Conservation (phyloP, 1,284 basidiomycete species). For the Ceratobasidium sp. region DNA sequence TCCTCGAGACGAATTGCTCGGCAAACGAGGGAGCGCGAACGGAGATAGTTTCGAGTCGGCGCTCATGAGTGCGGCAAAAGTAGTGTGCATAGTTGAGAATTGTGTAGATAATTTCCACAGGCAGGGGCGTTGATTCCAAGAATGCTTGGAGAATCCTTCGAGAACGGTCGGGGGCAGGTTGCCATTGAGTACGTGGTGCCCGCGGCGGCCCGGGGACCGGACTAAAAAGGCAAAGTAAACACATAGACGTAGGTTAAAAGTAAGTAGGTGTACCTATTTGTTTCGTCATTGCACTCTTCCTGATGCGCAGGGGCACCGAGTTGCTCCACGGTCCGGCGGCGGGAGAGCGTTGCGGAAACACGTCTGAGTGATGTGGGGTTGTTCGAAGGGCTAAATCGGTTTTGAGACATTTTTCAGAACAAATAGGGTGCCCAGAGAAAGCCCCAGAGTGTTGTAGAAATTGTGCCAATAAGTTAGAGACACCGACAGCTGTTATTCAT, state of each 20-base stretch:
- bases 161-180: slow-evolving; percentile 22
- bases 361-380: neutral
- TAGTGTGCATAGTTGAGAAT: slow-evolving; percentile 33
- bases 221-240: neutral
- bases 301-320: neutral
- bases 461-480: neutral
- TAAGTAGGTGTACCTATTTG: neutral
- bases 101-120: slow-evolving; percentile 21
- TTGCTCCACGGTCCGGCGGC: neutral
- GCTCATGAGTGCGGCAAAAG: slow-evolving; percentile 33
- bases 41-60: slow-evolving; percentile 30
- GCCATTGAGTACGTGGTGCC: slow-evolving; percentile 7
- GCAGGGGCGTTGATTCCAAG: slow-evolving; percentile 4
- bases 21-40: slow-evolving; percentile 22
- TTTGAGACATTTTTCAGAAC: neutral
- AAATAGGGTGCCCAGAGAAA: no score
- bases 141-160: neutral
- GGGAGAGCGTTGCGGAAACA: neutral
- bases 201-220: neutral
- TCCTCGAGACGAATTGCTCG: slow-evolving; percentile 22
- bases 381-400: slow-evolving; percentile 5
- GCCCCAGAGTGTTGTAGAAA: no score
- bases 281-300: neutral
- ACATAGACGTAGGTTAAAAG: neutral
- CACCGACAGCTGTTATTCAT: neutral